phyloP scores from a whole-genome alignment of 2,329 filamentous ascomycete species.

The Exserohilum rostratum region DNA sequence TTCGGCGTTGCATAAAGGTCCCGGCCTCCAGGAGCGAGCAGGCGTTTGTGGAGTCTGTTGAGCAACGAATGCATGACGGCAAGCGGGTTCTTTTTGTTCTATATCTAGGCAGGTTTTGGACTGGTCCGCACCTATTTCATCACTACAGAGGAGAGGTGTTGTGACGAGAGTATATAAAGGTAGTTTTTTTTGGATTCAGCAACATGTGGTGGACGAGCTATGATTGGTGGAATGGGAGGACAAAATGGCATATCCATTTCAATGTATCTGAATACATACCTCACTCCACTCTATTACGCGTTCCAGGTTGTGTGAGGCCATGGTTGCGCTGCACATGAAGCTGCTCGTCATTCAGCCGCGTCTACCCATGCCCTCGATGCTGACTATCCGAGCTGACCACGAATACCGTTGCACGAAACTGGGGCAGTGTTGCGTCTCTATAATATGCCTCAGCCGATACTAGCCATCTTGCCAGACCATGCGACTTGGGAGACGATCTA shows the following conservation, averaged over 20 bases:
- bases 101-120: neutral
- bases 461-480: constrained; percentile 2
- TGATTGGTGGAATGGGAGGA: neutral
- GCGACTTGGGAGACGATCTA: neutral
- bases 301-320: neutral
- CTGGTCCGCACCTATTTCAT: neutral
- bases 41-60: constrained; percentile 6
- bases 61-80: constrained; percentile 9
- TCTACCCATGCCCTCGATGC: no score
- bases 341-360: no score
- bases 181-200: neutral
- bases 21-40: constrained; percentile 10
- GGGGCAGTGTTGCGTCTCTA: neutral
- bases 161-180: neutral
- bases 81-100: constrained; percentile 5
- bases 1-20: constrained; percentile 21
- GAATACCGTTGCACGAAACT: no score
- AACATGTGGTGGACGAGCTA: constrained; percentile 1
- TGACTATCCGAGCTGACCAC: no score
- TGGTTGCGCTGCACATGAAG: neutral
- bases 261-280: neutral
- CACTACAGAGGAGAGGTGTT: neutral
- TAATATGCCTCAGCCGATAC: constrained; percentile 8
- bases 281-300: neutral
- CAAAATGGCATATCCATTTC: neutral